Percentiles rank a stretch among this genome's conserved stretches.
Conservation (phyloP, 345 rosid species). For the Lepidium africanum region DNA sequence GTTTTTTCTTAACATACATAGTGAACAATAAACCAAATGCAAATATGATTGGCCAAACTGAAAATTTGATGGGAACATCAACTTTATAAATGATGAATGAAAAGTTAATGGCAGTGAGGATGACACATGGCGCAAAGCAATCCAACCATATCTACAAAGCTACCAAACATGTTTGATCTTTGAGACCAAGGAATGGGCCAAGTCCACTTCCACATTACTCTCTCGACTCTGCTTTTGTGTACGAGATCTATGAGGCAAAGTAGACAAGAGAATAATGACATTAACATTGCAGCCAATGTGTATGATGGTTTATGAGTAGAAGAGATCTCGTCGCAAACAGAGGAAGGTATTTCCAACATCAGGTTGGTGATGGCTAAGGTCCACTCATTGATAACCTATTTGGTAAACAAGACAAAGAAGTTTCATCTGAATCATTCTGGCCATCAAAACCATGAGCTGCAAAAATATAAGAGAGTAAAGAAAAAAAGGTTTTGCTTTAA, state of each 20-base stretch:
- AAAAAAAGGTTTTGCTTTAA: background rate
- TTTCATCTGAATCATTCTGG: background rate
- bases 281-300: constrained; percentile 10
- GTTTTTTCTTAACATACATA: background rate
- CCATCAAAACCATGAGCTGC: background rate
- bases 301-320: background rate
- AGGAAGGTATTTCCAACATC: constrained; percentile 4
- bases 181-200: constrained; percentile 28
- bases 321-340: constrained; percentile 13
- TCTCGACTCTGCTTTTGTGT: too few species aligned
- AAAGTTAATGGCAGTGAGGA: constrained; percentile 1
- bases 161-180: constrained; percentile 19
- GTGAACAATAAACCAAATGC: constrained; percentile 19
- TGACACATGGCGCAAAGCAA: constrained; percentile 7
- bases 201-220: constrained; percentile 19
- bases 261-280: background rate
- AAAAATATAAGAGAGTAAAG: background rate
- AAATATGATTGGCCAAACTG: constrained; percentile 21
- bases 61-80: constrained; percentile 11
- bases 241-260: constrained; percentile 15
- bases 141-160: constrained; percentile 18
- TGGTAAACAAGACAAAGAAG: background rate
- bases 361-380: constrained; percentile 11
- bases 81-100: background rate
- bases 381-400: constrained; percentile 19